These are phyloP conservation scores for Zasmidium cellare DNA, from an alignment of 2,329 filamentous ascomycete species.

Conservation along the genomic window DNA sequence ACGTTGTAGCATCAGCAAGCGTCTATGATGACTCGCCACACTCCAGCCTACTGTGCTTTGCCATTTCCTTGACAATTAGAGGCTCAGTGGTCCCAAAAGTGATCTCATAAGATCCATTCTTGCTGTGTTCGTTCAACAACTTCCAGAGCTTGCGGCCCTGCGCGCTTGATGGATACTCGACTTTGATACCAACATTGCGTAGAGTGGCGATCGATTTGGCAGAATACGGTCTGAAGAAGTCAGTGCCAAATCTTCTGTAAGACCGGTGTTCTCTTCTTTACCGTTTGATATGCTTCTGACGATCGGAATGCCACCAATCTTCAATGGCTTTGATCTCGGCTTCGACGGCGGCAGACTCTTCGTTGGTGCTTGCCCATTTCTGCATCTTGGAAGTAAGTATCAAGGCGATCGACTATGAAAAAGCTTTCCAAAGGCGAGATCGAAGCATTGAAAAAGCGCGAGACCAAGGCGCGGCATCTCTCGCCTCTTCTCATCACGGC, in stretches of 20 bases:
- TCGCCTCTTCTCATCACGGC: neutral
- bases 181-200: slow-evolving; percentile 10
- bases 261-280: neutral
- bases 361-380: slow-evolving; percentile 4
- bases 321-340: slow-evolving; percentile 9
- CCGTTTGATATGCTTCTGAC: slow-evolving; percentile 14
- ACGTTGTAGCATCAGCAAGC: neutral
- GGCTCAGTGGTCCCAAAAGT: slow-evolving; percentile 13
- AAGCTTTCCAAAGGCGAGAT: neutral
- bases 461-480: neutral
- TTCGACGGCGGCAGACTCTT: slow-evolving; percentile 7
- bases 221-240: slow-evolving; percentile 4
- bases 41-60: neutral
- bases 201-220: slow-evolving; percentile 12
- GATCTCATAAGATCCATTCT: slow-evolving; percentile 13
- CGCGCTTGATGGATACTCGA: slow-evolving; percentile 11
- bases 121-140: slow-evolving; percentile 11
- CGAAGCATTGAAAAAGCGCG: neutral
- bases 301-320: slow-evolving; percentile 10
- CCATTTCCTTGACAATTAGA: slow-evolving; percentile 14
- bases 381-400: slow-evolving; percentile 1
- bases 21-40: neutral
- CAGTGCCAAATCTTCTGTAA: neutral
- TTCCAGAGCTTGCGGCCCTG: slow-evolving; percentile 14
- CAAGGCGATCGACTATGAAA: no score